Conservation (phyloP, 1,284 basidiomycete genomes). For the Apiotrichum akiyoshidainum region DNA sequence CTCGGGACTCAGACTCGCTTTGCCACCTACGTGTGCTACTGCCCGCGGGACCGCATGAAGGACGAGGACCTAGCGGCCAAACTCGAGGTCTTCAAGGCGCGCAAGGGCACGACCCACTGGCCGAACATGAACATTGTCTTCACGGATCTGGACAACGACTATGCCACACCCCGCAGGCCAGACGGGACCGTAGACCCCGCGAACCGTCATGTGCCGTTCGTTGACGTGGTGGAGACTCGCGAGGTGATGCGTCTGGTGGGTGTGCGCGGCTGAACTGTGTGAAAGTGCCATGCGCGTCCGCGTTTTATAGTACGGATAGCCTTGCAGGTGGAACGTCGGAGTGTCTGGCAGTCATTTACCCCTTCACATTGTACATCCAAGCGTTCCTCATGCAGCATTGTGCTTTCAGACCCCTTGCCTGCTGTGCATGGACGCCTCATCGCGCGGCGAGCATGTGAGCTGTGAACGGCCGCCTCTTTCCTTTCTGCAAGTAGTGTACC, state of each 20-base stretch:
- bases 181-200: constrained; percentile 22
- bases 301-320: not conserved
- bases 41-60: constrained; percentile 15
- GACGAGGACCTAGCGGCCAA: constrained; percentile 12
- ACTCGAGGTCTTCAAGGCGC: constrained; percentile 19
- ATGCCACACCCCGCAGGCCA: constrained; percentile 19
- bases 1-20: constrained; percentile 28
- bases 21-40: constrained; percentile 27
- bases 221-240: constrained; percentile 20
- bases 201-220: constrained; percentile 17
- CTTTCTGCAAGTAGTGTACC: too few relatives aligned
- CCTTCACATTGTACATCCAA: too few relatives aligned
- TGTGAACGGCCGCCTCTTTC: too few relatives aligned
- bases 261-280: not conserved
- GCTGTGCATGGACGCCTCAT: too few relatives aligned
- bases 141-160: constrained; percentile 15
- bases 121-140: constrained; percentile 23
- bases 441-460: too few relatives aligned
- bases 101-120: constrained; percentile 30
- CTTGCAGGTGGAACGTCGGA: too few relatives aligned
- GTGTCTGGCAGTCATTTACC: too few relatives aligned
- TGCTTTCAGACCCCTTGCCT: too few relatives aligned
- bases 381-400: too few relatives aligned
- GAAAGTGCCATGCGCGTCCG: not conserved
- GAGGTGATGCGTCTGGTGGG: constrained; percentile 22